These are phyloP conservation scores for Stentor roeselii DNA, from an alignment of 73 alveolate species.

Conservation along the genomic window DNA sequence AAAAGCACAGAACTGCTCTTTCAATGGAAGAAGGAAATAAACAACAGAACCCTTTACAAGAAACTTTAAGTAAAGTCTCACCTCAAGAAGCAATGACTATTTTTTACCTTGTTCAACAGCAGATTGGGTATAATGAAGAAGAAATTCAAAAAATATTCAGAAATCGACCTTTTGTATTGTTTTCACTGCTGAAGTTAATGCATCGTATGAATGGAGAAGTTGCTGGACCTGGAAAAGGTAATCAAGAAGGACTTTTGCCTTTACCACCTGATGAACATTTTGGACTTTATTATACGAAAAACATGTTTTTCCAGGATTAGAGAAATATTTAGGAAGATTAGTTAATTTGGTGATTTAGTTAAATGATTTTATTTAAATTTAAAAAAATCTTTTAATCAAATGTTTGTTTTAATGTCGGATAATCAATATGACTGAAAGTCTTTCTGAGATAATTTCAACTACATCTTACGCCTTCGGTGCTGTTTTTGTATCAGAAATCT, in stretches of 20 bases:
- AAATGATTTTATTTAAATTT: too few species aligned
- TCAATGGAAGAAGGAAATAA: constrained; percentile 8
- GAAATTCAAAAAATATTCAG: neutral
- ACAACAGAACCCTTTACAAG: constrained; percentile 13
- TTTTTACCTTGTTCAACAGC: neutral
- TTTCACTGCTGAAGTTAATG: constrained; percentile 3
- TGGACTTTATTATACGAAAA: too few species aligned
- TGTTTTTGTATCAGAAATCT: neutral
- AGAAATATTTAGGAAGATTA: too few species aligned
- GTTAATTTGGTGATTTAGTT: too few species aligned
- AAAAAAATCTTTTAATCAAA: too few species aligned
- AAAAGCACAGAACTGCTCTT: constrained; percentile 25
- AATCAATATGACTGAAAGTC: too few species aligned
- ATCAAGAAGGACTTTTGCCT: constrained; percentile 12
- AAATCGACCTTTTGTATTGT: neutral
- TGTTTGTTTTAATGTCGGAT: too few species aligned
- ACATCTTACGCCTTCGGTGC: too few species aligned
- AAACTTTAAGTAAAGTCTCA: neutral
- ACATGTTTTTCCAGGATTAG: too few species aligned
- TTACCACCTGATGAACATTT: neutral
- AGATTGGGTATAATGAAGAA: neutral
- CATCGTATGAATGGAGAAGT: constrained; percentile 21
- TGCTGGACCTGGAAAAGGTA: neutral
- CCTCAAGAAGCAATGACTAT: neutral
- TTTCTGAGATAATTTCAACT: too few species aligned